Conservation (phyloP, 331 rosid species). For the Rosa hybrid region DNA sequence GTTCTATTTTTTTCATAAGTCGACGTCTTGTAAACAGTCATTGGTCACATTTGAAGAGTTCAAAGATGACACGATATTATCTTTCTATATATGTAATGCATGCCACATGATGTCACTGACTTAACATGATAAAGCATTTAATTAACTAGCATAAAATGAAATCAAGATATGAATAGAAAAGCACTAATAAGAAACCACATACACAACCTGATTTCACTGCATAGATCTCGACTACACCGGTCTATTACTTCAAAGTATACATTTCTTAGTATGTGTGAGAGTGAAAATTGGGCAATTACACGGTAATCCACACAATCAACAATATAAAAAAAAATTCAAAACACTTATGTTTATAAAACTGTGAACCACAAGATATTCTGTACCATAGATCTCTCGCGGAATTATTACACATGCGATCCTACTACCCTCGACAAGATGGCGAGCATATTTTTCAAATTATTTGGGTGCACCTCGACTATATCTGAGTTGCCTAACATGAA, state of each 20-base stretch:
- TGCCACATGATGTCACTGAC: neutral
- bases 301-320: too few species aligned
- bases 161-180: neutral
- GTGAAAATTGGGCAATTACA: too few species aligned
- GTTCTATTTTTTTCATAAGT: neutral
- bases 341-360: too few species aligned
- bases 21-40: neutral
- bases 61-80: neutral
- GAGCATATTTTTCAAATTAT: too few species aligned
- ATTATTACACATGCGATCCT: too few species aligned
- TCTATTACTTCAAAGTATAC: neutral
- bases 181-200: neutral
- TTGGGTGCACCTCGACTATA: too few species aligned
- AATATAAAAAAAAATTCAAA: too few species aligned
- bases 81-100: neutral
- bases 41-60: neutral
- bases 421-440: too few species aligned
- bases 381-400: too few species aligned
- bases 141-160: neutral
- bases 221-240: neutral
- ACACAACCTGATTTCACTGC: neutral
- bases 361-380: too few species aligned
- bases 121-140: neutral
- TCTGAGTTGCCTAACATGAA: too few species aligned
- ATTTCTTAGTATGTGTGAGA: too few species aligned